Conservation (phyloP, 495 filamentous ascomycete species). For the Neurospora cerealis region DNA sequence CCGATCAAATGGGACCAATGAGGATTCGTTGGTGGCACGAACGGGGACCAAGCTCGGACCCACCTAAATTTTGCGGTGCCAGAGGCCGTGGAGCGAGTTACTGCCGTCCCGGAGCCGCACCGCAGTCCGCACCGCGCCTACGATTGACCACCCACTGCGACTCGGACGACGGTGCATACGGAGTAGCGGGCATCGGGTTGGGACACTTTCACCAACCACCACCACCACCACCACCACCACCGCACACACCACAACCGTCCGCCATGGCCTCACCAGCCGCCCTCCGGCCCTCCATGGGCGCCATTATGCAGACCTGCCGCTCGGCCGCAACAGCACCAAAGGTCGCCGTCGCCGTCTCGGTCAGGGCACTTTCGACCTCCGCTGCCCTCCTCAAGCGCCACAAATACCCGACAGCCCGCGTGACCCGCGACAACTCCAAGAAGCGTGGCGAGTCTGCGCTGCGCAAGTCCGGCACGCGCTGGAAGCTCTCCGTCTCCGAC, state of each 20-base stretch:
- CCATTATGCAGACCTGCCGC: constrained; percentile 8
- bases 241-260: neutral
- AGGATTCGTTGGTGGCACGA: neutral
- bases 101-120: neutral
- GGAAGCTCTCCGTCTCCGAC: constrained; percentile 58
- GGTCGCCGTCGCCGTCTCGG: constrained; percentile 1
- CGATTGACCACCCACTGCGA: neutral
- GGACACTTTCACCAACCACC: neutral
- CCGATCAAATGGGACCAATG: neutral
- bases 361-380: constrained; percentile 25
- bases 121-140: neutral
- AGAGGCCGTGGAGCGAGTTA: neutral
- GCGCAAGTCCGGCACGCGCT: constrained; percentile 63
- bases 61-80: constrained; percentile 5
- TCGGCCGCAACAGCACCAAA: constrained; percentile 6
- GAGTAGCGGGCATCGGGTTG: neutral
- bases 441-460: constrained; percentile 73
- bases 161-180: neutral
- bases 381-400: constrained; percentile 25
- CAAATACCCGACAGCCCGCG: constrained; percentile 24
- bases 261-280: constrained; percentile 33
- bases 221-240: neutral
- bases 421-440: constrained; percentile 51
- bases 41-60: constrained; percentile 1
- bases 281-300: constrained; percentile 35